Base-by-base conservation (phyloP, 495 filamentous ascomycete genomes). In the Podospora conica region DNA sequence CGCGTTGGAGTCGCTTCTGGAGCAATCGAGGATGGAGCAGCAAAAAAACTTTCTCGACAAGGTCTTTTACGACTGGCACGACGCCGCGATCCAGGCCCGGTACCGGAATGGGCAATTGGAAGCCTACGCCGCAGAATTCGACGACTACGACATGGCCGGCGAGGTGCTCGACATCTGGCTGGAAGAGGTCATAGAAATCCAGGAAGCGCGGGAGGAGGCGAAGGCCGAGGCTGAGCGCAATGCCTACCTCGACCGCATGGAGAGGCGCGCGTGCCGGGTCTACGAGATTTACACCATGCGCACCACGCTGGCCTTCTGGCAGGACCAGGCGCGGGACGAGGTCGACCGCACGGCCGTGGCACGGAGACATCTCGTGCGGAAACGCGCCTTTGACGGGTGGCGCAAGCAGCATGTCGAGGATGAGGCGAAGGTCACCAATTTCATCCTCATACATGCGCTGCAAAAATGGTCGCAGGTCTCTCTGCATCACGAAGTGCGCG, bases 361-460 rank as follows among this genome's bases (percentile, higher is more conserved):
- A 21, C 83, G 89, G 55, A 76, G 83, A 65, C 89, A 90, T 75
- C 80, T 93, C n/a, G 76, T 93, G 12, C 77, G 87, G 68, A 83
- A 86, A 55, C 88, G 87, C 48, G 90, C 88, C 65, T 95, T 95
- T 72, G 86, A 88, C 66, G 86, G 86, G 6, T 95, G 91, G 91
- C 83, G 85, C 18, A 86, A 88, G 59, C 87, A 93, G 61, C 92
- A 90, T 12, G 82, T 84, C 10, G 84, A 90, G 58, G 91, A 92
- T 70, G 87, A 91, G 65, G 68, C 88, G 48, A 92, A 93, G 74
- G 86, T 89, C 9, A 85, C 85, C 33, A 84, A 86, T 22, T 89
- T 89, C 64, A 78, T 85, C 15, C 68, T 89, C 6, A 79, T 79
- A 53, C 84, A 86, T 24, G 61, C 60, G 3, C 66, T 76, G 11